Percentiles rank a stretch among this genome's conserved stretches.
phyloP scores from a whole-genome alignment of 768 basidiomycete genomes.

The Arthromyces matolae region DNA sequence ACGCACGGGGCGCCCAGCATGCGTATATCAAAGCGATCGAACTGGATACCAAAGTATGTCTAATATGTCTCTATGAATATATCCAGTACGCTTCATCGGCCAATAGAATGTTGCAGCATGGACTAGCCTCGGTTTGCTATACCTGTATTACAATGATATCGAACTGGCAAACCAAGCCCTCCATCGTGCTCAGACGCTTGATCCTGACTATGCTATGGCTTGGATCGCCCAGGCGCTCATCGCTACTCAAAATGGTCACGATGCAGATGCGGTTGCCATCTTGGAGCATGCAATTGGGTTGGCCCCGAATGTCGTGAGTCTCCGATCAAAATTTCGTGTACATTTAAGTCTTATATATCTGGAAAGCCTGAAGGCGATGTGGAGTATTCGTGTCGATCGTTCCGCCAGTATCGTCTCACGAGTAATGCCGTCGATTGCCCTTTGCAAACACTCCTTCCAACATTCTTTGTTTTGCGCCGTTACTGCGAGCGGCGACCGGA shows the following conservation, averaged over 20 bases:
- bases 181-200: conserved; percentile 82
- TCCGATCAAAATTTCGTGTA: background rate
- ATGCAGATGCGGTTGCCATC: conserved; percentile 59
- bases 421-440: conserved; percentile 14
- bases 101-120: conserved; percentile 69
- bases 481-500: conserved; percentile 65
- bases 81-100: conserved; percentile 2
- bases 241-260: conserved; percentile 55
- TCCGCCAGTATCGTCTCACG: conserved; percentile 33
- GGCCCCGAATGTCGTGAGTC: conserved; percentile 52
- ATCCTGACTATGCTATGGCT: conserved; percentile 83
- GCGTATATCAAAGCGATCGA: conserved; percentile 89
- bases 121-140: conserved; percentile 87
- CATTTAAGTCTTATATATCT: conserved; percentile 2
- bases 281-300: conserved; percentile 72
- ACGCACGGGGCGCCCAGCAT: conserved; percentile 81
- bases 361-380: conserved; percentile 77
- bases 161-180: conserved; percentile 87
- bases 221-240: conserved; percentile 90
- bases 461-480: conserved; percentile 78
- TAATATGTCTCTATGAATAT: conserved; percentile 1
- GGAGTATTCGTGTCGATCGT: conserved; percentile 62
- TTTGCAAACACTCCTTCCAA: conserved; percentile 58
- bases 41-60: conserved; percentile 71
- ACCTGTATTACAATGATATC: conserved; percentile 70